phyloP scores from a whole-genome alignment of 306 rosid genomes.

The Cercis canadensis region DNA sequence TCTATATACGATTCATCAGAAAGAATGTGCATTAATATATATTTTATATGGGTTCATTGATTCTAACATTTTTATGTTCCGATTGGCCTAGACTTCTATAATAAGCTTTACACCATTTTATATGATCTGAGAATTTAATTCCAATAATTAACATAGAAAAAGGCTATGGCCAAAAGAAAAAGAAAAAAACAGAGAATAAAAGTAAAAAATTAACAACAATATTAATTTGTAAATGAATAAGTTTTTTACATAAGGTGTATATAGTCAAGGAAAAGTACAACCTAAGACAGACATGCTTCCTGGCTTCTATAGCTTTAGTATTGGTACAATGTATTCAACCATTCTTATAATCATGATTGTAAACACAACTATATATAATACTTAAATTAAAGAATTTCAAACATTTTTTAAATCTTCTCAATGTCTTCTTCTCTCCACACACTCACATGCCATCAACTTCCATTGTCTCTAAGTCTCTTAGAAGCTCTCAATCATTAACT shows the following conservation, averaged over 20 bases:
- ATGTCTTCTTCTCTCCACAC: slow-evolving; percentile 38
- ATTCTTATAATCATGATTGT: slow-evolving; percentile 37
- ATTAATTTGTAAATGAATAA: slow-evolving; percentile 29
- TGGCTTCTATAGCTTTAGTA: slow-evolving; percentile 27
- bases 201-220: neutral
- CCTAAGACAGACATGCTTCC: slow-evolving; percentile 48
- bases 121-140: too few species aligned
- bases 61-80: too few species aligned
- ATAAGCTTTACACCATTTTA: too few species aligned
- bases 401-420: slow-evolving; percentile 33
- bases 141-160: too few species aligned
- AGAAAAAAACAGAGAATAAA: neutral
- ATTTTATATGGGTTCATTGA: too few species aligned
- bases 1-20: too few species aligned
- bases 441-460: slow-evolving; percentile 59
- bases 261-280: slow-evolving; percentile 44
- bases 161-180: neutral
- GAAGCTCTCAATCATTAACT: slow-evolving; percentile 59
- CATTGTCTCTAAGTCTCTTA: slow-evolving; percentile 41
- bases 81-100: too few species aligned
- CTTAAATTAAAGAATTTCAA: slow-evolving; percentile 30
- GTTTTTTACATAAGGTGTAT: slow-evolving; percentile 41
- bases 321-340: slow-evolving; percentile 50
- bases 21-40: too few species aligned
- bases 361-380: slow-evolving; percentile 28